phyloP scores from a whole-genome alignment of 1,284 basidiomycete genomes.

The Apiotrichum brassicae region DNA sequence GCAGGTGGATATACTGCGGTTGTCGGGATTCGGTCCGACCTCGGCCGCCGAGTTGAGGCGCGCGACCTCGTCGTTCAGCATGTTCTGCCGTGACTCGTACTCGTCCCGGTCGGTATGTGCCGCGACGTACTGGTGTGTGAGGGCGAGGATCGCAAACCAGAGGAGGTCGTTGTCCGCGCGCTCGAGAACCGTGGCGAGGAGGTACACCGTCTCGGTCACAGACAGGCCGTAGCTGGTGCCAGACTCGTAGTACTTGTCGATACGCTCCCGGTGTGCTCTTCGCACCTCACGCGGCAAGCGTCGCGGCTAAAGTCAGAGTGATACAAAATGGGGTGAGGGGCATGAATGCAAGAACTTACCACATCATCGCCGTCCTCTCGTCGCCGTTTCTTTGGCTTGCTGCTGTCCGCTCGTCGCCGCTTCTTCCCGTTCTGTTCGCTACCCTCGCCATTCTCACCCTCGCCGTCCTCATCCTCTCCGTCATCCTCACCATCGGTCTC shows the following conservation, averaged over 20 bases:
- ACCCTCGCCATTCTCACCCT: slow-evolving; percentile 34
- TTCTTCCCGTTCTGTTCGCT: slow-evolving; percentile 48
- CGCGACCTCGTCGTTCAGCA: slow-evolving; percentile 82
- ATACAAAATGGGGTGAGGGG: neutral
- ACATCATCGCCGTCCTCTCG: slow-evolving; percentile 25
- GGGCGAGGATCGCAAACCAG: slow-evolving; percentile 90
- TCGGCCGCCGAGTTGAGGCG: slow-evolving; percentile 63
- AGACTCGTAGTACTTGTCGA: slow-evolving; percentile 75
- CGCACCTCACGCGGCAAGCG: slow-evolving; percentile 66
- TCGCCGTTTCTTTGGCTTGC: slow-evolving; percentile 22
- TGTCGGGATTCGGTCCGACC: slow-evolving; percentile 54
- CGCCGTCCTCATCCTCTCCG: slow-evolving; percentile 51
- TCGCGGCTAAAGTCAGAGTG: slow-evolving; percentile 31
- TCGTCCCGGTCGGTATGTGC: slow-evolving; percentile 77
- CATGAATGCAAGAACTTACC: slow-evolving; percentile 17
- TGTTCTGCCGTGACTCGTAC: slow-evolving; percentile 72
- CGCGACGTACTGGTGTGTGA: slow-evolving; percentile 87
- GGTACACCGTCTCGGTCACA: slow-evolving; percentile 80
- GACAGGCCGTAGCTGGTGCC: slow-evolving; percentile 88
- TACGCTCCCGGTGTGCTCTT: slow-evolving; percentile 55
- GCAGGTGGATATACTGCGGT: slow-evolving; percentile 67
- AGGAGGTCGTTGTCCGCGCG: slow-evolving; percentile 88
- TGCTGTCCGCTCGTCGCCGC: slow-evolving; percentile 47
- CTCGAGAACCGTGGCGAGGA: slow-evolving; percentile 81
- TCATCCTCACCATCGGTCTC: slow-evolving; percentile 47